Conservation (phyloP, 2,329 filamentous ascomycete genomes). For the Microdochium bolleyi region DNA sequence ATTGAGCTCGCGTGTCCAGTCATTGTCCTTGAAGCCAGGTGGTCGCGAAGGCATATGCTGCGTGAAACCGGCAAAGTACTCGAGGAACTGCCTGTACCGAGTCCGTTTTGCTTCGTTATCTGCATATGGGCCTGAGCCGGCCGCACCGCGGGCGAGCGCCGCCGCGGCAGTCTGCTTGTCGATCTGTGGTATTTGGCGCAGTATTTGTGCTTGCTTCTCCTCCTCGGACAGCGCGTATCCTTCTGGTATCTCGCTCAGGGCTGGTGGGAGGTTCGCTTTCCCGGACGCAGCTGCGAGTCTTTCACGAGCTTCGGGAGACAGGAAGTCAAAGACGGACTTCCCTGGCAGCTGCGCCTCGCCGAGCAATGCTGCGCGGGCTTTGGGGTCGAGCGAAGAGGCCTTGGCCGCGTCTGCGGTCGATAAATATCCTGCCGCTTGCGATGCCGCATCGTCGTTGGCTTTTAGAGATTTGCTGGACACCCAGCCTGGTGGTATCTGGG, state of each 20-base stretch:
- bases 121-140: constrained; percentile 64
- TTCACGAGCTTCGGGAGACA: constrained; percentile 70
- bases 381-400: constrained; percentile 66
- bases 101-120: constrained; percentile 71
- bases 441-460: constrained; percentile 6
- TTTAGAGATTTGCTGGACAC: constrained; percentile 47
- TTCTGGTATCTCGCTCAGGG: constrained; percentile 63
- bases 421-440: constrained; percentile 33
- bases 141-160: constrained; percentile 56
- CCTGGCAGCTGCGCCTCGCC: constrained; percentile 77
- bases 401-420: constrained; percentile 75
- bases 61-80: constrained; percentile 60
- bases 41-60: constrained; percentile 44
- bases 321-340: constrained; percentile 93
- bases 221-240: constrained; percentile 56
- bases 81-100: constrained; percentile 78
- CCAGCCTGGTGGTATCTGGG: constrained; percentile 67
- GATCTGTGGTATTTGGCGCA: constrained; percentile 53
- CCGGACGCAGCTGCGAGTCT: constrained; percentile 70
- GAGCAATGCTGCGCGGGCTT: constrained; percentile 67
- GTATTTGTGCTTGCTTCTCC: constrained; percentile 50
- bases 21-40: constrained; percentile 46
- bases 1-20: constrained; percentile 71
- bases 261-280: constrained; percentile 68
- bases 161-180: constrained; percentile 61